These are phyloP conservation scores for Syzygium aqueum DNA, from an alignment of 345 rosid species.

Conservation along the genomic window DNA sequence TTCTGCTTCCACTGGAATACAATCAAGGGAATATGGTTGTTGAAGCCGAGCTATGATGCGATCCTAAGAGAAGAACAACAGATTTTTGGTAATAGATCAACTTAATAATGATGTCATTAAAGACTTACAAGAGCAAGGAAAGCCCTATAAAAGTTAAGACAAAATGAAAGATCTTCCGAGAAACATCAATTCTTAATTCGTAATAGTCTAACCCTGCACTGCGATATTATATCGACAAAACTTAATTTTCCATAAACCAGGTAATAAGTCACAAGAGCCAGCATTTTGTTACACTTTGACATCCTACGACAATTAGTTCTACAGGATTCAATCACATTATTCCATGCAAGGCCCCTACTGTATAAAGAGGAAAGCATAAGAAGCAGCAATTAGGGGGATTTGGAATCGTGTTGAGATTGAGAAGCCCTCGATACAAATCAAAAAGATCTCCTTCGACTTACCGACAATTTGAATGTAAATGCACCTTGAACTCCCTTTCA, in stretches of 20 bases:
- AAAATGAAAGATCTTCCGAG: neutral
- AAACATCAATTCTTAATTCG: neutral
- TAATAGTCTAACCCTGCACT: neutral
- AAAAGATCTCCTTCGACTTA: neutral
- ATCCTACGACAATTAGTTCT: neutral
- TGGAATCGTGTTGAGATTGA: neutral
- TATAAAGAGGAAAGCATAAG: neutral
- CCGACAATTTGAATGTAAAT: neutral
- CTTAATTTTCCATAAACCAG: neutral
- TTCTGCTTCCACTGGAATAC: slow-evolving; percentile 99
- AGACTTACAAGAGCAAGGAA: neutral
- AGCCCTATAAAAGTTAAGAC: neutral
- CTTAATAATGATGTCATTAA: neutral
- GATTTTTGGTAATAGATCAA: neutral
- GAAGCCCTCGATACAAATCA: neutral
- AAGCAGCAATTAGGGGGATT: neutral
- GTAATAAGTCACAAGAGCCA: neutral
- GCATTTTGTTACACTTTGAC: neutral
- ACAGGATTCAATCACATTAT: neutral
- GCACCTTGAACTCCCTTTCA: neutral
- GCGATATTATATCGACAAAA: neutral
- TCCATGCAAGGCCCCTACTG: neutral
- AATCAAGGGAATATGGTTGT: slow-evolving; percentile 95
- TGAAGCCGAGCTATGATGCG: slow-evolving; percentile 98
- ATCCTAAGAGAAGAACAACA: slow-evolving; percentile 31